phyloP scores from a whole-genome alignment of 352 stramenopile species.

The Phytopythium oedochilum region DNA sequence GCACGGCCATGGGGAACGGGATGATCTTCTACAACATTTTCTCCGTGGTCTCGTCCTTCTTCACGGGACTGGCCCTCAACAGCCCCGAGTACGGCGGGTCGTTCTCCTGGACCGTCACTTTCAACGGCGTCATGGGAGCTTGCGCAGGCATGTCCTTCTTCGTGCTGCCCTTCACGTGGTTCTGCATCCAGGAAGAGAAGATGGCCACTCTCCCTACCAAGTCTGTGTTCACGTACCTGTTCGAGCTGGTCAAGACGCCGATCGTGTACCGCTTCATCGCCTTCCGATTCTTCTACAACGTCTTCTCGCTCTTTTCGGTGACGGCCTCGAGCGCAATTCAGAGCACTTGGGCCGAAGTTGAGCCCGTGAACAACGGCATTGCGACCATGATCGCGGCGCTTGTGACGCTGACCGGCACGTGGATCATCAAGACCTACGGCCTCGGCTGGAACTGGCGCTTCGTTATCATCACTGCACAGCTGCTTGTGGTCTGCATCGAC shows the following conservation, averaged over 20 bases:
- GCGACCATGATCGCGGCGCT: constrained; percentile 39
- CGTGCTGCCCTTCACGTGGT: constrained; percentile 34
- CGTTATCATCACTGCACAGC: constrained; percentile 32
- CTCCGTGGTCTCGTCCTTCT: constrained; percentile 32
- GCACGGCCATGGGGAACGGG: constrained; percentile 30
- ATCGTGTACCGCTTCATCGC: constrained; percentile 49
- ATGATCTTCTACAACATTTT: constrained; percentile 32
- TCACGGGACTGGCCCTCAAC: constrained; percentile 46
- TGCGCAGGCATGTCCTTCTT: constrained; percentile 31
- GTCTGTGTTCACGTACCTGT: constrained; percentile 33
- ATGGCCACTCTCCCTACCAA: constrained; percentile 18
- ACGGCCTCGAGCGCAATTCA: constrained; percentile 48
- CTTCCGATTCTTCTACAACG: constrained; percentile 48
- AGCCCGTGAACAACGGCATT: constrained; percentile 58
- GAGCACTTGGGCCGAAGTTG: constrained; percentile 49
- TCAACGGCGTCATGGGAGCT: constrained; percentile 47
- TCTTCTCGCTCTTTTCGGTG: constrained; percentile 44
- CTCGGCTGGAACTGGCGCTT: constrained; percentile 50
- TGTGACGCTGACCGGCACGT: constrained; percentile 35
- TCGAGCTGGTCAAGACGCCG: constrained; percentile 34
- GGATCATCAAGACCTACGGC: constrained; percentile 27
- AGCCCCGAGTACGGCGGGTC: constrained; percentile 43
- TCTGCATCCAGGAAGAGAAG: constrained; percentile 42
- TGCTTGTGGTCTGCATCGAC: constrained; percentile 44
- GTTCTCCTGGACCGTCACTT: constrained; percentile 52